Percentiles rank a stretch among this genome's conserved stretches.
phyloP scores from a whole-genome alignment of 495 filamentous ascomycete species.

The Pseudoneurospora amorphoporcata region DNA sequence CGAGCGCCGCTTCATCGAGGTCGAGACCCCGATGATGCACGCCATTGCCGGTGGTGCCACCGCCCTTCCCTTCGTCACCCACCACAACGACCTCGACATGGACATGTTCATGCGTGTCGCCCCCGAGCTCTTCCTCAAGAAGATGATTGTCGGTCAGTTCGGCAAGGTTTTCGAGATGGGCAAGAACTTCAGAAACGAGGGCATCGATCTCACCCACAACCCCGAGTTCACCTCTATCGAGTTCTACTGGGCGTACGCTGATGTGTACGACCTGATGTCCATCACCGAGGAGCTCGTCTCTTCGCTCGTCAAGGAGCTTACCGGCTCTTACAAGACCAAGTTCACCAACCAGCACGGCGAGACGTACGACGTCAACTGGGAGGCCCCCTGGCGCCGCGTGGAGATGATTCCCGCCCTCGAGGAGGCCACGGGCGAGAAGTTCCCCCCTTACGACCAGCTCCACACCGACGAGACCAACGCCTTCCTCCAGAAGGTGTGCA shows the following conservation, averaged over 20 bases:
- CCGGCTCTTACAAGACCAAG: slow-evolving; percentile 71
- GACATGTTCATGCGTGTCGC: slow-evolving; percentile 85
- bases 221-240: slow-evolving; percentile 92
- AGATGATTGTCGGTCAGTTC: slow-evolving; percentile 85
- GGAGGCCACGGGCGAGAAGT: slow-evolving; percentile 80
- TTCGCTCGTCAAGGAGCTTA: slow-evolving; percentile 80
- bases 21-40: slow-evolving; percentile 98
- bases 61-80: slow-evolving; percentile 87
- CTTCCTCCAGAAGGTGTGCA: slow-evolving; percentile 72
- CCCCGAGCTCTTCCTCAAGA: slow-evolving; percentile 91
- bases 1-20: slow-evolving; percentile 73
- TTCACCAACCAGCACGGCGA: slow-evolving; percentile 77
- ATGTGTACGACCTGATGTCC: slow-evolving; percentile 86
- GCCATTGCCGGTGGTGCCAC: slow-evolving; percentile 91
- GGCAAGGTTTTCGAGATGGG: slow-evolving; percentile 80
- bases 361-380: slow-evolving; percentile 87
- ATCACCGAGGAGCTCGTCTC: slow-evolving; percentile 92
- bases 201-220: slow-evolving; percentile 86
- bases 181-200: slow-evolving; percentile 88
- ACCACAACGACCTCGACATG: slow-evolving; percentile 89
- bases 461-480: slow-evolving; percentile 80
- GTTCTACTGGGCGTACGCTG: slow-evolving; percentile 93
- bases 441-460: slow-evolving; percentile 79
- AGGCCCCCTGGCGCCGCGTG: slow-evolving; percentile 81
- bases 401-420: slow-evolving; percentile 97